phyloP scores from a whole-genome alignment of 192 early-diverging fungal species.

The Jimgerdemannia flammicorona region DNA sequence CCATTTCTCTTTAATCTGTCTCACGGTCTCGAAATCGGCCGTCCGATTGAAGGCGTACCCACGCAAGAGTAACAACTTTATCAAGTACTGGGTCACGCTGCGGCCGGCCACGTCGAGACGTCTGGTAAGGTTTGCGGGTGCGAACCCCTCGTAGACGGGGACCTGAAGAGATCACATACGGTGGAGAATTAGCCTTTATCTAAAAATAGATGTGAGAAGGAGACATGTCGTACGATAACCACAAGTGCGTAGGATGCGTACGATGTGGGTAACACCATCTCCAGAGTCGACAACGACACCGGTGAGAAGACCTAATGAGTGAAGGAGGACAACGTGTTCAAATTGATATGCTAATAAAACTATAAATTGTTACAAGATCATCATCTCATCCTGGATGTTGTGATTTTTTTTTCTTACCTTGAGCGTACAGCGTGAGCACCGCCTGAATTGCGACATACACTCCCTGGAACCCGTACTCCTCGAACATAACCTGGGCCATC shows the following conservation, averaged over 20 bases:
- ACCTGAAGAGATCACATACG: constrained; percentile 27
- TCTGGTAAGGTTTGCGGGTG: constrained; percentile 83
- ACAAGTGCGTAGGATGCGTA: constrained; percentile 8
- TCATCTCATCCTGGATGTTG: not conserved
- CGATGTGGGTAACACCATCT: constrained; percentile 99
- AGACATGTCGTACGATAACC: not conserved
- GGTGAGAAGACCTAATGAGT: constrained; percentile 68
- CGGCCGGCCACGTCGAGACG: constrained; percentile 96
- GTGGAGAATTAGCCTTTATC: not conserved
- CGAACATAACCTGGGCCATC: constrained; percentile 97
- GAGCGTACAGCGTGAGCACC: constrained; percentile 96
- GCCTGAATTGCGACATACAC: constrained; percentile 97
- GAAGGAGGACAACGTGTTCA: not conserved
- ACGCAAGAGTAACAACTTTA: constrained; percentile 89
- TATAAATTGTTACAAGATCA: not conserved
- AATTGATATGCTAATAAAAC: constrained; percentile 2
- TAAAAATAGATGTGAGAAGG: not conserved
- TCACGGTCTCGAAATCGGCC: constrained; percentile 97
- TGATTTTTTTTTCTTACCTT: constrained; percentile 57
- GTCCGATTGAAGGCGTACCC: constrained; percentile 98
- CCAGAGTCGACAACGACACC: constrained; percentile 99
- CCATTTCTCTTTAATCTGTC: constrained; percentile 96
- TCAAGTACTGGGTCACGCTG: constrained; percentile 94
- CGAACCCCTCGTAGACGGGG: constrained; percentile 95
- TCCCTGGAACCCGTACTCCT: constrained; percentile 91